phyloP scores from a whole-genome alignment of 495 filamentous ascomycete species.

The Ramalina peruviana region DNA sequence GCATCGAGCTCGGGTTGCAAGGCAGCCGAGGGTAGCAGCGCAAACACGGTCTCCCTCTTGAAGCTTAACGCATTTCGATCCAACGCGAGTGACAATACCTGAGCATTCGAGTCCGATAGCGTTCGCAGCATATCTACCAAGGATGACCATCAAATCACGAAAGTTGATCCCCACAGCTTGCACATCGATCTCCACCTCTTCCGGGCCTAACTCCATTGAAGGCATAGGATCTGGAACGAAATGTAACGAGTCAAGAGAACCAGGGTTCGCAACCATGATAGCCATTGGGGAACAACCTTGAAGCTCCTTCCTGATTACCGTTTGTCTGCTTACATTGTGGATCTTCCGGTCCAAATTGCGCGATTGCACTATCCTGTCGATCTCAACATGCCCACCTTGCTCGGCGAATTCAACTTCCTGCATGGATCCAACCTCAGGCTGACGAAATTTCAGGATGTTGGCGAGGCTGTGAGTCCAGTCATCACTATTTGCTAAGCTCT shows the following conservation, averaged over 20 bases:
- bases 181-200: conserved; percentile 11
- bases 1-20: not conserved
- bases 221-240: conserved; percentile 3
- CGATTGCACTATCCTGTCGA: conserved; percentile 17
- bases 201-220: not conserved
- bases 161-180: conserved; percentile 13
- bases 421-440: not conserved
- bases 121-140: conserved; percentile 23
- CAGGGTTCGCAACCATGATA: conserved; percentile 1
- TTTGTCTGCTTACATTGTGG: not conserved
- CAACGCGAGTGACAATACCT: conserved; percentile 38
- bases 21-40: conserved; percentile 21
- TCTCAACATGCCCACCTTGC: conserved; percentile 17
- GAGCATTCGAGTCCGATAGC: conserved; percentile 39
- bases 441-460: too few relatives aligned
- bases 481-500: too few relatives aligned
- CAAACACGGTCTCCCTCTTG: conserved; percentile 41
- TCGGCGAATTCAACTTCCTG: conserved; percentile 21
- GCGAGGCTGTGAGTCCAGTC: too few relatives aligned
- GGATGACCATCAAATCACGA: conserved; percentile 25
- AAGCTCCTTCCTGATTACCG: not conserved
- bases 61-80: conserved; percentile 29
- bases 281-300: not conserved
- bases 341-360: not conserved
- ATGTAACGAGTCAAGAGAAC: conserved; percentile 8